Base-by-base conservation (phyloP, 495 filamentous ascomycete genomes). In the Penicillium turbatum region DNA sequence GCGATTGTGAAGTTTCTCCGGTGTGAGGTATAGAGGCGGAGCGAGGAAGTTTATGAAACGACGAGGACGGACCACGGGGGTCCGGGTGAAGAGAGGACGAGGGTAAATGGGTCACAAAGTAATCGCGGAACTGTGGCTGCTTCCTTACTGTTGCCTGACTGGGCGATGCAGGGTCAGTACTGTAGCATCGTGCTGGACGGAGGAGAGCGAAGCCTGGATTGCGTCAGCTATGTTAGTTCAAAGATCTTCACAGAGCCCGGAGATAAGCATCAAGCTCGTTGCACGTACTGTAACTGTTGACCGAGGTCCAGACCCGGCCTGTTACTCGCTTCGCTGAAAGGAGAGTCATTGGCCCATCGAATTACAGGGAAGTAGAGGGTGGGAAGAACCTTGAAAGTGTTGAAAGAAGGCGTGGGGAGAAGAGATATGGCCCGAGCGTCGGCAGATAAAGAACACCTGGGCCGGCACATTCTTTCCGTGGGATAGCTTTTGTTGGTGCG, bases 81-180 rank as follows among this genome's bases (percentile, higher is more conserved):
- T 98, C 93, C 9, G 93, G 92, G 61, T 96, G 88, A 12, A 97
- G 79, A 0, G 92, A 97, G 37, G 89, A 92, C 17, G 91, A 95
- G 6, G 93, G 93, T 0, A 98, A 79, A 68, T 97, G 88, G 5
- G 93, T 95, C 31, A 97, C 88, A 66, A 98, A 98, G 76, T 98
- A 98, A 56, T 93, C 89, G 73, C 95, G 90, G 72, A 97, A 97
- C 55, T 75, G 67, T 24, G 86, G 86, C 5, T 70, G 76, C 46
- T 70, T 72, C 30, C 38, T 51, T 6, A 8, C 16, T 7, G 41
- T 13, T 12, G 57, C 29, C 13, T 13, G 57, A 21, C 38, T 54
- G 27, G 53, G 51, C 13, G 57, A 37, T n/a, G 49, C 16, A 40
- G 42, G 54, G 24, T 64, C 61, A 7, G 56, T 57, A 36, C 53